These are phyloP conservation scores for Ceratobasidium papillatum DNA, from an alignment of 1,284 basidiomycete species.

Conservation along the genomic window DNA sequence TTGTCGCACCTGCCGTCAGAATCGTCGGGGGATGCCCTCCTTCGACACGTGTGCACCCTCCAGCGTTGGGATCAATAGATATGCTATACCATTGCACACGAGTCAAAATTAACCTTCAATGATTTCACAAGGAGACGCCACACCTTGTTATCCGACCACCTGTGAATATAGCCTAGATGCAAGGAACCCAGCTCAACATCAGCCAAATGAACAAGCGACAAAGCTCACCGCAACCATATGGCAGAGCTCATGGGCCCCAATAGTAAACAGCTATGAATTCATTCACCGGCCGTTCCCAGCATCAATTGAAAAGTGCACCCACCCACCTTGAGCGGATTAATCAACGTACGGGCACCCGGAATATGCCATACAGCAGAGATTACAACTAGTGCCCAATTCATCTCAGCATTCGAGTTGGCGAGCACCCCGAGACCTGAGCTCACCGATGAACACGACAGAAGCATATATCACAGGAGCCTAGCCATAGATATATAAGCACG, in stretches of 20 bases:
- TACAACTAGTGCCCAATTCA: conserved; percentile 66
- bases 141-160: conserved; percentile 59
- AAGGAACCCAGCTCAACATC: background rate
- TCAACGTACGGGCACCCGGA: conserved; percentile 44
- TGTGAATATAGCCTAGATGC: conserved; percentile 70
- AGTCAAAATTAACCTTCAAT: background rate
- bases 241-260: conserved; percentile 85
- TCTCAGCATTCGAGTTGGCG: conserved; percentile 1
- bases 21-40: conserved; percentile 75
- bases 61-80: conserved; percentile 82
- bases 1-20: conserved; percentile 59
- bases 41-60: conserved; percentile 63
- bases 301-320: conserved; percentile 6
- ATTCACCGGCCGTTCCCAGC: background rate
- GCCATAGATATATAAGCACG: conserved; percentile 37
- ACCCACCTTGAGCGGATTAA: conserved; percentile 64
- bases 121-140: background rate
- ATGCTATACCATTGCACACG: conserved; percentile 66
- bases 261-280: conserved; percentile 67
- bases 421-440: conserved; percentile 38
- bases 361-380: conserved; percentile 53
- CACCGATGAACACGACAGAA: conserved; percentile 66
- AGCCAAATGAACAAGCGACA: background rate
- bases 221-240: conserved; percentile 73
- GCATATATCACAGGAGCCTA: conserved; percentile 40